Evolutionary conservation across 2,329 filamentous ascomycete species (phyloP).

Genomic region (Fusarium abutilonis): DNA sequence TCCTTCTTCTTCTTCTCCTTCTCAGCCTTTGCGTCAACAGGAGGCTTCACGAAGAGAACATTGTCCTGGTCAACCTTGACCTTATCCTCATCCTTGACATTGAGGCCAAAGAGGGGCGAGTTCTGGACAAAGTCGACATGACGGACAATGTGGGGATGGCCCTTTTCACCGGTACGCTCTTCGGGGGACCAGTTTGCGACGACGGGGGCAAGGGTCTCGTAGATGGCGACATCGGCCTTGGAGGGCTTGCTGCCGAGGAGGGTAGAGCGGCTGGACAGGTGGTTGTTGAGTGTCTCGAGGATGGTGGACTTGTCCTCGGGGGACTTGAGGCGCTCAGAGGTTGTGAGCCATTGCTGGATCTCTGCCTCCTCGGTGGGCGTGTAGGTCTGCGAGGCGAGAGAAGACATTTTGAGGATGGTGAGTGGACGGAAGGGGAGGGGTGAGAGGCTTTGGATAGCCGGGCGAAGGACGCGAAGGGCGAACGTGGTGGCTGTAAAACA

Average conservation of each 20-base stretch:
- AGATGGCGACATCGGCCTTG: slow-evolving; percentile 85
- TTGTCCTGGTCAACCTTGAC: slow-evolving; percentile 80
- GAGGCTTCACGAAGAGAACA: slow-evolving; percentile 87
- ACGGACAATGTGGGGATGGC: slow-evolving; percentile 90
- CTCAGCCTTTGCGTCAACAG: slow-evolving; percentile 90
- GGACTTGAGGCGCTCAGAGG: slow-evolving; percentile 71
- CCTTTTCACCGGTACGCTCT: slow-evolving; percentile 88
- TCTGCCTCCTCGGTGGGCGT: slow-evolving; percentile 83
- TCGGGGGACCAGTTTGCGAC: slow-evolving; percentile 84
- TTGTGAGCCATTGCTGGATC: slow-evolving; percentile 88
- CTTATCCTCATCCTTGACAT: slow-evolving; percentile 77
- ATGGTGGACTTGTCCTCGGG: slow-evolving; percentile 71
- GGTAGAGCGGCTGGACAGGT: slow-evolving; percentile 88
- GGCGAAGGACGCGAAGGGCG: slow-evolving; percentile 53
- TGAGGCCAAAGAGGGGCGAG: slow-evolving; percentile 76
- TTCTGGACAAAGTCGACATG: slow-evolving; percentile 96
- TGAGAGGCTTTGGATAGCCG: slow-evolving; percentile 50
- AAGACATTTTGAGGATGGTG: slow-evolving; percentile 64
- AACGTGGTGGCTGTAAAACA: slow-evolving; percentile 51
- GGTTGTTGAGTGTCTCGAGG: slow-evolving; percentile 82
- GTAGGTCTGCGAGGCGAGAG: slow-evolving; percentile 75
- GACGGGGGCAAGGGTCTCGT: slow-evolving; percentile 78
- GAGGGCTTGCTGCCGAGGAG: slow-evolving; percentile 90
- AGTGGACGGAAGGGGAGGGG: slow-evolving; percentile 50
- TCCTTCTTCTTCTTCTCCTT: slow-evolving; percentile 99